Evolutionary conservation across 768 basidiomycete genomes (phyloP), one percentile per base, ranked within the genome.

Genomic region (Amanita molliuscula): DNA sequence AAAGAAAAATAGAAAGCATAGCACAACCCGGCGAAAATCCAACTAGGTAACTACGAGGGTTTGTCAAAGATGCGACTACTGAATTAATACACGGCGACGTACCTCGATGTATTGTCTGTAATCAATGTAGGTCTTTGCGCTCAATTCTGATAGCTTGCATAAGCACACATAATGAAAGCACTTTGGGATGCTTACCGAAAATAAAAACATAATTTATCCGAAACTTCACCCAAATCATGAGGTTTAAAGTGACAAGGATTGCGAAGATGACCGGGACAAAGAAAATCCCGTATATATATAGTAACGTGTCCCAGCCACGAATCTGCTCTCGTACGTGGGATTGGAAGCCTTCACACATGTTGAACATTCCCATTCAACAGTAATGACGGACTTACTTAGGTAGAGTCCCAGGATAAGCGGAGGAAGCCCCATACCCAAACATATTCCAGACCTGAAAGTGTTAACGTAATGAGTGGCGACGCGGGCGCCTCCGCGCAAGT

Each of bases 131-230:
- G 83, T 81, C 50, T 81, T 74, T 20, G 81, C 60, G 54, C 90
- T 78, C 48, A 94, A 62, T 62, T 87, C 89, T 84, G 18, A 18
- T 54, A 28, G 29, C 18, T n/a, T 33, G 20, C n/a, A 45, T 44
- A 33, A 36, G 52, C n/a, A 16, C 4, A 1, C 10, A 36, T n/a
- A 6, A 18, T 13, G 44, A 23, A 18, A 29, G 40, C 16, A 33
- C 4, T 54, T 13, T 51, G 43, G 35, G 21, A 57, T 26, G 21
- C 75, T 34, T 52, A 87, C 86, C 86, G 58, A 94, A 88, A 31
- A 94, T 88, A 62, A 97, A 95, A n/a, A 82, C 76, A 58, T 93
- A 95, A 61, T 97, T 98, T 57, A 99, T 91, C 41, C 86, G 74
- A 4, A 82, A 70, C 4, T 67, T 65, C 0, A 78, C 72, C 85